Evolutionary conservation across 2,329 filamentous ascomycete species (phyloP).

Genomic region (Fusarium sp.): DNA sequence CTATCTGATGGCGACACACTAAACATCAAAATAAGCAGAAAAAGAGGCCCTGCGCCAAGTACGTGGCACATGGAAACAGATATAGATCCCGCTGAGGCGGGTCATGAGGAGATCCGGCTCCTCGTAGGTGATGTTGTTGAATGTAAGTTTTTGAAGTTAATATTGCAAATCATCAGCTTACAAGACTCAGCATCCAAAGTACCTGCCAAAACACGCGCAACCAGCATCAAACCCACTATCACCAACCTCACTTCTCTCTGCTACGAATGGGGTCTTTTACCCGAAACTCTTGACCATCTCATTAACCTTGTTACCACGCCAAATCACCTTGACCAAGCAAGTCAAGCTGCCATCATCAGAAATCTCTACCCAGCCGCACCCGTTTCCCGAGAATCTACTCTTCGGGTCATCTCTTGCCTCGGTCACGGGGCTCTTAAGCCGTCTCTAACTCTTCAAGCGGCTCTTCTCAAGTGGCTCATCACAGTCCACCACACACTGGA

Average conservation of each 20-base stretch:
- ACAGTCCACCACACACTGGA: conserved; percentile 80
- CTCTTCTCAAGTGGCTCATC: conserved; percentile 82
- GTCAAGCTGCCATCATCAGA: conserved; percentile 75
- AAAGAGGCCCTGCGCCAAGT: background rate
- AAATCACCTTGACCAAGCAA: conserved; percentile 81
- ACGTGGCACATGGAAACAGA: conserved; percentile 27
- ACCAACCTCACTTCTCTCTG: conserved; percentile 72
- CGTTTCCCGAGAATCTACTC: conserved; percentile 70
- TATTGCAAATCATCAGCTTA: conserved; percentile 1
- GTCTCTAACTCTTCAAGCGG: conserved; percentile 75
- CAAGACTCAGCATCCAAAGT: conserved; percentile 64
- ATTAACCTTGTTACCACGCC: conserved; percentile 75
- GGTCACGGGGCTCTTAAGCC: conserved; percentile 84
- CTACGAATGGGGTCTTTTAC: conserved; percentile 76
- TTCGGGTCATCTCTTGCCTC: conserved; percentile 78
- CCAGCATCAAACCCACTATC: conserved; percentile 72
- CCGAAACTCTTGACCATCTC: conserved; percentile 70
- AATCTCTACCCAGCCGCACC: conserved; percentile 80
- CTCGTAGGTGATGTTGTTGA: conserved; percentile 56
- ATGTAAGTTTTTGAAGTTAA: conserved; percentile 40
- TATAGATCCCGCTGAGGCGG: conserved; percentile 46
- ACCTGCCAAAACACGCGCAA: conserved; percentile 74
- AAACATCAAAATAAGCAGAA: background rate
- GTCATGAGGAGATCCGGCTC: conserved; percentile 52
- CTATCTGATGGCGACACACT: background rate